Evolutionary conservation across 805 yeast genomes (phyloP).

Genomic region (Diddensiella santjacobensis): DNA sequence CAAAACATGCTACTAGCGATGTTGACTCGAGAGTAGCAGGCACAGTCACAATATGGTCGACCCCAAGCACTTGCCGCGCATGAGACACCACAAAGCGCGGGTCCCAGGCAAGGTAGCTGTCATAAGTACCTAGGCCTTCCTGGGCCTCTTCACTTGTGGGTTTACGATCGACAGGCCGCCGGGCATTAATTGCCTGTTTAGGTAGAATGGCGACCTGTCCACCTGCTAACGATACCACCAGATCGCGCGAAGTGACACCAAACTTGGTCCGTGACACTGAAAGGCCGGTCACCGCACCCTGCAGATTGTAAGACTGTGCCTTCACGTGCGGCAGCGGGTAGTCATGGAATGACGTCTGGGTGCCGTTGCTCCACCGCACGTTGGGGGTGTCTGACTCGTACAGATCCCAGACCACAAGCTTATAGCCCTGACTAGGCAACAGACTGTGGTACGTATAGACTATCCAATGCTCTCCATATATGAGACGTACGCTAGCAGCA

Average conservation of each 20-base stretch:
- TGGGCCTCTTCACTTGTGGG: conserved; percentile 49
- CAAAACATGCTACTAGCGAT: conserved; percentile 54
- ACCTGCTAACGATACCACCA: conserved; percentile 53
- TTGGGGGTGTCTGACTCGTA: conserved; percentile 64
- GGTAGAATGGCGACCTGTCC: conserved; percentile 73
- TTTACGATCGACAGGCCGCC: conserved; percentile 58
- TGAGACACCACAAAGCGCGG: conserved; percentile 52
- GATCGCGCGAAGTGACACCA: conserved; percentile 65
- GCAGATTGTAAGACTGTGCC: conserved; percentile 57
- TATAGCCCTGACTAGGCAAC: conserved; percentile 48
- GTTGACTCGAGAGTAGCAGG: conserved; percentile 82
- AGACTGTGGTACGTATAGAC: conserved; percentile 58
- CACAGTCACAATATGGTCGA: conserved; percentile 42
- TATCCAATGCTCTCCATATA: conserved; percentile 81
- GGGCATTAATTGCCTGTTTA: conserved; percentile 59
- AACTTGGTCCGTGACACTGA: conserved; percentile 54
- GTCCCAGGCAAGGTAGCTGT: conserved; percentile 53
- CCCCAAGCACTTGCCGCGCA: conserved; percentile 39
- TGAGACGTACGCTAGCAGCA: conserved; percentile 44
- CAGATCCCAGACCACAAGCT: conserved; percentile 70
- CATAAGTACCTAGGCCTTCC: conserved; percentile 65
- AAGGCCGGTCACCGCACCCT: conserved; percentile 53
- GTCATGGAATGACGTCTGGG: conserved; percentile 36
- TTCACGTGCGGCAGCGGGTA: conserved; percentile 46
- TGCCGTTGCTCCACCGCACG: conserved; percentile 32